Base-by-base conservation (phyloP, 2,329 filamentous ascomycete species). In the Phyllachora maydis region DNA sequence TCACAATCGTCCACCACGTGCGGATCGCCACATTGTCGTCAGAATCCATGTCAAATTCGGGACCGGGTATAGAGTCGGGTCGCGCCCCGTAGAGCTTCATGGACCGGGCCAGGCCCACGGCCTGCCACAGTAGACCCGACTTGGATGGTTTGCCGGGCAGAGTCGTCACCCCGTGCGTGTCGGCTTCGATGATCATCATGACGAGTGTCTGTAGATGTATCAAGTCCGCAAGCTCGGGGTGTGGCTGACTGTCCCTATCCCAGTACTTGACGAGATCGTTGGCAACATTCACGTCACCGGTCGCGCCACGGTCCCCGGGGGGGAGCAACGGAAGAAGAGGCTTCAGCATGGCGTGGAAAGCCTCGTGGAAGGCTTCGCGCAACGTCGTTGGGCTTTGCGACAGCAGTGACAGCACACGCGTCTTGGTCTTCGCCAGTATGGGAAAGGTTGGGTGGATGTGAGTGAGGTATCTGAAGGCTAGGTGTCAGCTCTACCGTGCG, bases 1-100 rank as follows among this genome's bases (percentile, higher is more conserved):
- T 57, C 21, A 78, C 60, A 16, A 81, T 48, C 9, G 66, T 64
- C 67, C 70, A 78, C 74, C 74, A 81, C 11, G 71, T 59, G 20
- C 70, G 59, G 23, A 69, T 52, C 2, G 59, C 59, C 4, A 78
- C 48, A 11, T 64, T 63, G 23, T 69, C 64, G 21, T 71, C 64
- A 11, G 59, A 61, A 37, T 77, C 67, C 3, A 50, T 37, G 24
- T 71, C 63, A 7, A 50, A 41, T 4, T 59, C 54, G 4, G 46
- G 42, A 24, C 55, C 53, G 21, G 52, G 26, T 8, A 28, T 31
- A 18, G 37, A 26, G 23, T 52, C 44, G 29, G 52, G 29, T 16
- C 41, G 39, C 4, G 41, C 35, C 23, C 54, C 37, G 27, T 69
- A 68, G 28, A 78, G 50, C 35, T 64, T 66, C 48, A 77, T 59